Base-by-base conservation (phyloP, 768 basidiomycete species). In the Mycena rebaudengoi region DNA sequence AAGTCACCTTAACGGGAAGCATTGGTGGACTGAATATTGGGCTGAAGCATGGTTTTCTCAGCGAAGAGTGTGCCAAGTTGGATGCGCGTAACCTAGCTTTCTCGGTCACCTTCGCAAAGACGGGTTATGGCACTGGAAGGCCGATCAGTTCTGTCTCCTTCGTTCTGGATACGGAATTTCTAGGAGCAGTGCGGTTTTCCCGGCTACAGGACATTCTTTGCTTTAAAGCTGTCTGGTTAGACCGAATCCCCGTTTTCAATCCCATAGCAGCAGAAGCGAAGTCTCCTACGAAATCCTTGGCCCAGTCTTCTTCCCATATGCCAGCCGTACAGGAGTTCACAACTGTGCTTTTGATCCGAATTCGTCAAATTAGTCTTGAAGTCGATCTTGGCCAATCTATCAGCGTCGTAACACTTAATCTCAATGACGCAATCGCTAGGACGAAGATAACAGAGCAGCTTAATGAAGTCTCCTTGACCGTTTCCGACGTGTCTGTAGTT, bases 211-310 rank as follows among this genome's bases (percentile, higher is more conserved):
- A 98, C 72, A 88, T 96, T 54, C 82, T 98, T 20, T 96, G 94
- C 75, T 95, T 97, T 85, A 96, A 96, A 75, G 95, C 95, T 6
- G 94, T 97, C 13, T 97, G 95, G 94, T 74, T 97, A 45, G 95
- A 96, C 71, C 88, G 88, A 35, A 93, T 96, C 26, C 93, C 94
- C 0, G 78, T 92, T 8, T 86, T 96, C 70, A 86, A 87, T 37
- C 75, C 78, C 52, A 66, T 73, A 51, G 67, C 71, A 35, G 26
- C 75, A 21, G 68, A 75, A 21, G 44, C 50, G 55, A 67, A 77
- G 65, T 30, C 69, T 37, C 44, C 76, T 49, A 52, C 55, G 50
- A 73, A 72, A 32, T 33, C 65, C 49, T 52, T 59, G 52, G 52
- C 67, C 43, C 68, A 66, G 21, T 55, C 63, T 23, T 58, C 70